phyloP scores from a whole-genome alignment of 495 filamentous ascomycete species.

The Trichoderma gamsii region DNA sequence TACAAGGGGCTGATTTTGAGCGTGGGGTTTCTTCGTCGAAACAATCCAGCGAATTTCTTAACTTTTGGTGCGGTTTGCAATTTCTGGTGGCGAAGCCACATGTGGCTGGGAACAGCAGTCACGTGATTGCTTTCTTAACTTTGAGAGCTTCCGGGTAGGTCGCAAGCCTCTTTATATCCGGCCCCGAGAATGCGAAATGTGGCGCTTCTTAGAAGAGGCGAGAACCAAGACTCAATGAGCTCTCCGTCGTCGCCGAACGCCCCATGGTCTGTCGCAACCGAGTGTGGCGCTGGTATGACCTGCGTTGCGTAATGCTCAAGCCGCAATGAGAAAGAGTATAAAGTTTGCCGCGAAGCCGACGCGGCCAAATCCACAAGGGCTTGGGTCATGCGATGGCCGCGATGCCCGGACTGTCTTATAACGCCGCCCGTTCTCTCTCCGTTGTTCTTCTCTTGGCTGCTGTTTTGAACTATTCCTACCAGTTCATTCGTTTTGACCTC shows the following conservation, averaged over 20 bases:
- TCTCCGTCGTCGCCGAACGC: neutral
- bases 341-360: neutral
- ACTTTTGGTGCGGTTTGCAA: constrained; percentile 10
- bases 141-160: neutral
- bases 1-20: neutral
- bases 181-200: neutral
- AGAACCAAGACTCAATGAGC: neutral
- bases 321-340: neutral
- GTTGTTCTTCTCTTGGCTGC: neutral
- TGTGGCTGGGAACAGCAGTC: neutral
- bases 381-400: neutral
- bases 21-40: constrained; percentile 6
- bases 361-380: neutral
- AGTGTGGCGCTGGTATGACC: neutral
- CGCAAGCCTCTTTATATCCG: neutral
- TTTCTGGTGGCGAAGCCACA: constrained; percentile 13
- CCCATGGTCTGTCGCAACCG: neutral
- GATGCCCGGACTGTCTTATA: neutral
- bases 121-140: neutral
- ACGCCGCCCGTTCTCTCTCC: neutral
- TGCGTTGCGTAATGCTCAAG: neutral
- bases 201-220: neutral
- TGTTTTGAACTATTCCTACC: neutral
- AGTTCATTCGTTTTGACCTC: neutral
- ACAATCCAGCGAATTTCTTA: constrained; percentile 9